Evolutionary conservation across 768 basidiomycete species (phyloP), one percentile per base, ranked within the genome.

Genomic region (Mycena belliarum): DNA sequence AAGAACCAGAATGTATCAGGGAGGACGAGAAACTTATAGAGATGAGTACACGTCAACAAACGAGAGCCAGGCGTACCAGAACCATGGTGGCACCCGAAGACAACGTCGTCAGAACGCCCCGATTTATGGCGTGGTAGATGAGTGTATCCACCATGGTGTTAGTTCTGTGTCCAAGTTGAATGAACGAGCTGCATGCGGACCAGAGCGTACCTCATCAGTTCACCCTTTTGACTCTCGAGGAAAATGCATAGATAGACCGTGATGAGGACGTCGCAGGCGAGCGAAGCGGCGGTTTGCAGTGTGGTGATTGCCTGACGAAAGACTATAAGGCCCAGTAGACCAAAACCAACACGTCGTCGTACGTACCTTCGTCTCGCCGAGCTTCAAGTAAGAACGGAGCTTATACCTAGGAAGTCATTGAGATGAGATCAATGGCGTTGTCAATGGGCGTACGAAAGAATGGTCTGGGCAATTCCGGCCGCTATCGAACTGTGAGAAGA

Each of bases 1-100:
- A 58, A 58, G 25, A 57, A 62, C 61, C 61, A 62, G 25, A 61
- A 61, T 18, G 60, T 61, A 35, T 57, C 48, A 3, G 61, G 61
- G n/a, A 62, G 43, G 24, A 48, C 56, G 20, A 55, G 21, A 25
- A 62, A 62, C 55, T 57, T 44, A 24, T 2, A 23, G 10, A 44
- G 10, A n/a, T 48, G 9, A 40, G 42, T 23, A 23, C 3, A 32
- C 2, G 21, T 10, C 24, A 15, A 26, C 12, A 3, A 29, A 18
- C 29, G 14, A n/a, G 25, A 24, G 35, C 8, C 2, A 2, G 9
- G 15, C 26, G 18, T 35, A 61, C 60, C 48, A 62, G 40, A 16
- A 57, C 47, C 47, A 62, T 52, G 9, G 48, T 62, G 29, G 46
- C 21, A 8, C 33, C 51, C 4, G 60, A 62, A 9, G 60, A 44